Evolutionary conservation across 768 basidiomycete species (phyloP).

Genomic region (Auricularia cornea): DNA sequence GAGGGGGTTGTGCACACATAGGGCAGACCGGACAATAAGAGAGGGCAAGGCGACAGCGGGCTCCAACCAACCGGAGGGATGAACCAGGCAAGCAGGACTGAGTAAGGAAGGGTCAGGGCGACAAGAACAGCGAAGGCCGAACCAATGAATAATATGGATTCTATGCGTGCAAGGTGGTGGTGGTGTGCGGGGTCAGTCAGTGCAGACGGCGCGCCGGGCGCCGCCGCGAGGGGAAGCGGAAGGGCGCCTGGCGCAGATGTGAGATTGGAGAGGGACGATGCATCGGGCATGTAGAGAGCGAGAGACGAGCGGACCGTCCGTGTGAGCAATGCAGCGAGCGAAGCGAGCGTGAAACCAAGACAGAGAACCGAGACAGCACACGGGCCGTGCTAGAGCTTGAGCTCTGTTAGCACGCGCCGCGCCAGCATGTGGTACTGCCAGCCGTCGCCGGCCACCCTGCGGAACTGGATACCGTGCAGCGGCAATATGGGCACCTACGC

Average conservation of each 20-base stretch:
- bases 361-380: neutral
- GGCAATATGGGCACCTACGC: conserved; percentile 87
- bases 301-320: neutral
- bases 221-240: neutral
- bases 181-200: neutral
- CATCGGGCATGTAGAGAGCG: neutral
- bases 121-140: no score
- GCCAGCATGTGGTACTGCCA: conserved; percentile 99
- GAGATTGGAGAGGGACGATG: neutral
- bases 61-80: no score
- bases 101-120: no score
- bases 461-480: conserved; percentile 91
- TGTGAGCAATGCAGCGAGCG: neutral
- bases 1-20: no score
- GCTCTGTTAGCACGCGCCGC: conserved; percentile 74
- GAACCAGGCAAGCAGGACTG: no score
- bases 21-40: no score
- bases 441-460: conserved; percentile 79
- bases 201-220: neutral
- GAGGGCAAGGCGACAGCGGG: no score
- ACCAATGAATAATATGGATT: no score
- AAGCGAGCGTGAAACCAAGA: neutral
- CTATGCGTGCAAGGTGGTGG: no score
- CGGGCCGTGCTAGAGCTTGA: conserved; percentile 51
- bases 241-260: neutral